Conservation (phyloP, 129 eudicot genomes). For the Chrysanthemum makinoi region DNA sequence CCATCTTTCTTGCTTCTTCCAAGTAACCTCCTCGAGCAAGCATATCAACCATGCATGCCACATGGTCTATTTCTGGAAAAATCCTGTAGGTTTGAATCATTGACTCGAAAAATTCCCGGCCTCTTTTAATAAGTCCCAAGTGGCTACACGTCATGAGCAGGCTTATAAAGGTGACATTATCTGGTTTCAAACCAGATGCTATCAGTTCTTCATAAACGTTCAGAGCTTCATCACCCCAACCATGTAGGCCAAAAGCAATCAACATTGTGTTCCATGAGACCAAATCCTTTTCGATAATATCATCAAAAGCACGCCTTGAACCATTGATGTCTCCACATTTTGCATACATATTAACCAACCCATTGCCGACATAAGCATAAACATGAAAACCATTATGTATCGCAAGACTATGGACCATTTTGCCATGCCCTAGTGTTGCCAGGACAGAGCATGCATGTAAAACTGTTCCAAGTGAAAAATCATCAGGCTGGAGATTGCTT, state of each 20-base stretch:
- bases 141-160: constrained; percentile 84
- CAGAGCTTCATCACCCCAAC: constrained; percentile 50
- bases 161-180: constrained; percentile 69
- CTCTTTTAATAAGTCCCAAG: constrained; percentile 56
- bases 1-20: constrained; percentile 56
- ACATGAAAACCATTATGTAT: constrained; percentile 47
- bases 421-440: constrained; percentile 63
- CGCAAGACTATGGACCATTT: constrained; percentile 55
- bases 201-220: constrained; percentile 43
- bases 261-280: constrained; percentile 77
- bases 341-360: constrained; percentile 82
- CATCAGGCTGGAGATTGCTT: constrained; percentile 43
- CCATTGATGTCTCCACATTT: constrained; percentile 66
- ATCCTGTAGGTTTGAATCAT: constrained; percentile 51
- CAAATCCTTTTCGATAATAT: constrained; percentile 51
- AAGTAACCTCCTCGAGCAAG: constrained; percentile 66
- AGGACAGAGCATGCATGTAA: constrained; percentile 68
- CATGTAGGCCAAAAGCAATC: constrained; percentile 71
- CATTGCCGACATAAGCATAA: constrained; percentile 64
- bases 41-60: constrained; percentile 77
- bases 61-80: constrained; percentile 58
- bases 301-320: constrained; percentile 48
- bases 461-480: constrained; percentile 68
- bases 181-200: constrained; percentile 50
- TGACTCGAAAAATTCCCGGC: constrained; percentile 39